Evolutionary conservation across 805 yeast genomes (phyloP).

Genomic region (Torulaspora quercuum): DNA sequence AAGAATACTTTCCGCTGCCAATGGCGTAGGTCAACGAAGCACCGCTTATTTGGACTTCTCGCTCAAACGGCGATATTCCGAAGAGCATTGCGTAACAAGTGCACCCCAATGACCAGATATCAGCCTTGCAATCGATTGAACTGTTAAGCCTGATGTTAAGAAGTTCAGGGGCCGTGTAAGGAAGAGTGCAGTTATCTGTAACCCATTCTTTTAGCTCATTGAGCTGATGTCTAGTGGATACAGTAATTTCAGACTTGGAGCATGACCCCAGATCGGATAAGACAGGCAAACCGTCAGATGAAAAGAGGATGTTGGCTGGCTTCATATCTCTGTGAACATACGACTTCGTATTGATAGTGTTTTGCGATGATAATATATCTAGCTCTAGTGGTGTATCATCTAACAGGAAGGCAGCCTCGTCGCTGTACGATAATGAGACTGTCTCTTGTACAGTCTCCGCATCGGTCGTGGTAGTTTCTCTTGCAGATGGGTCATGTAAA

Average conservation of each 20-base stretch:
- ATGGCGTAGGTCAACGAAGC: conserved; percentile 79
- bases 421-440: conserved; percentile 25
- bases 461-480: conserved; percentile 16
- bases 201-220: conserved; percentile 66
- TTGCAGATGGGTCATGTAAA: conserved; percentile 50
- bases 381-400: conserved; percentile 25
- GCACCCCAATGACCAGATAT: conserved; percentile 92
- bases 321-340: conserved; percentile 85
- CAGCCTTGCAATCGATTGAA: conserved; percentile 58
- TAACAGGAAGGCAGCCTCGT: conserved; percentile 25
- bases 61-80: conserved; percentile 81
- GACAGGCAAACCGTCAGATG: conserved; percentile 71
- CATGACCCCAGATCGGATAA: conserved; percentile 84
- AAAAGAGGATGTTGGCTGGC: conserved; percentile 84
- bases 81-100: conserved; percentile 72
- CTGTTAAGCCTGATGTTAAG: conserved; percentile 68
- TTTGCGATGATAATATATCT: conserved; percentile 14
- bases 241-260: conserved; percentile 52
- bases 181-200: conserved; percentile 78
- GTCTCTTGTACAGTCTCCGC: conserved; percentile 14
- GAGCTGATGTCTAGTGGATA: conserved; percentile 65
- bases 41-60: conserved; percentile 75
- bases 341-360: conserved; percentile 12
- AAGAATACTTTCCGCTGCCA: conserved; percentile 55
- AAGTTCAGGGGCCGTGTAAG: conserved; percentile 88